Evolutionary conservation across 177 flowering plant species (phyloP), one percentile per base, ranked within the genome.

Genomic region (Telopea speciosissima): DNA sequence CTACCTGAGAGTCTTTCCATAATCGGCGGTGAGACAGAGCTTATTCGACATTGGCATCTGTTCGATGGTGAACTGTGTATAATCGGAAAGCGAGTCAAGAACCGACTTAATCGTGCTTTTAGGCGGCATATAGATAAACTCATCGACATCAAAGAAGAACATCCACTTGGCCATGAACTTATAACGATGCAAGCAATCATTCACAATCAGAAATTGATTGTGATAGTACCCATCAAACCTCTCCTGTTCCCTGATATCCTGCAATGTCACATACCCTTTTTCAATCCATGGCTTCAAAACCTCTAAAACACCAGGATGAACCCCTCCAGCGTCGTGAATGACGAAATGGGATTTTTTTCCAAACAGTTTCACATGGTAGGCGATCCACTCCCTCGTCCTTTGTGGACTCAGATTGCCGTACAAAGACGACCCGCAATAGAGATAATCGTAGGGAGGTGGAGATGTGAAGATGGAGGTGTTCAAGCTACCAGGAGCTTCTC

Each of bases 381-480:
- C 97, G 16, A 93, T 70, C 98, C 98, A 93, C 69, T 93, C 98
- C 65, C 97, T 76, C 62, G 89, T 74, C 63, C 98, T 79, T 78
- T 87, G 87, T 0, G 97, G 92, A 70, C 90, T 90, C 76, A 93
- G 59, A 59, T 79, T 73, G 10, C 98, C 98, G 72, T 86, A 92
- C 73, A 93, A 63, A 0, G 96, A 74, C 2, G 97, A 88, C 33
- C 98, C 98, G 64, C 98, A 93, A 58, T 93, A 93, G 56, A 91
- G 69, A 73, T 86, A 92, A 28, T 93, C 98, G 74, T 90, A 92
- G 60, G 79, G 71, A 1, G 89, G 90, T 25, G 72, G 75, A 2
- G 87, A 68, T 0, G 54, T 71, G 75, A 72, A 86, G 1, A 73
- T 24, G 11, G 78, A 66, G 1, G 70, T 13, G 69, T 86, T 74